These are phyloP conservation scores for Geotrichum candidum DNA, from an alignment of 1,139 yeast species.

Conservation along the genomic window DNA sequence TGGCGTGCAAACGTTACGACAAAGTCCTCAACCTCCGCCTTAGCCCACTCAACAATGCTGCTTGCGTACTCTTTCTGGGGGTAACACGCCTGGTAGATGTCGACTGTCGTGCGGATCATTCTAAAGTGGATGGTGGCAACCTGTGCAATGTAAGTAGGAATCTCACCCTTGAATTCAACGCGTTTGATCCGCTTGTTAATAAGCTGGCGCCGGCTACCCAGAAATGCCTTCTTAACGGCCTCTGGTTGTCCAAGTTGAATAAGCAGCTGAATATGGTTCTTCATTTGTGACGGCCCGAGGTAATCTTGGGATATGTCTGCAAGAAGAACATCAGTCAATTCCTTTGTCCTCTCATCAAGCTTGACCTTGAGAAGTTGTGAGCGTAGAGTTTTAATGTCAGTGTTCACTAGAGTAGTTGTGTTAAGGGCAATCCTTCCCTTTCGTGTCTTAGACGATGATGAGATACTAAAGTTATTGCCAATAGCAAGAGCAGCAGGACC, in stretches of 20 bases:
- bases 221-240: slow-evolving; percentile 44
- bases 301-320: slow-evolving; percentile 35
- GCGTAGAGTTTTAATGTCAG: slow-evolving; percentile 15
- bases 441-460: background rate
- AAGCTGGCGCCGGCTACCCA: slow-evolving; percentile 43
- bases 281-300: slow-evolving; percentile 29
- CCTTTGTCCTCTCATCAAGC: slow-evolving; percentile 30
- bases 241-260: slow-evolving; percentile 41
- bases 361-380: slow-evolving; percentile 24
- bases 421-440: slow-evolving; percentile 6
- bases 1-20: slow-evolving; percentile 59
- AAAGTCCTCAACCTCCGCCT: slow-evolving; percentile 57
- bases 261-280: slow-evolving; percentile 38
- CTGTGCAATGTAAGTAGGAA: slow-evolving; percentile 51
- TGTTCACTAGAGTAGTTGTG: slow-evolving; percentile 1
- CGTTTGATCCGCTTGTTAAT: slow-evolving; percentile 43
- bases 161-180: slow-evolving; percentile 51
- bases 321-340: slow-evolving; percentile 28
- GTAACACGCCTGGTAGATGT: slow-evolving; percentile 44
- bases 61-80: slow-evolving; percentile 31
- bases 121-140: slow-evolving; percentile 57
- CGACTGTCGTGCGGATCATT: slow-evolving; percentile 45
- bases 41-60: slow-evolving; percentile 62
- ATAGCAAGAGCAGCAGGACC: slow-evolving; percentile 17
- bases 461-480: slow-evolving; percentile 11